Conservation (phyloP, 106 monocot species). For the Cymbidium sinense region DNA sequence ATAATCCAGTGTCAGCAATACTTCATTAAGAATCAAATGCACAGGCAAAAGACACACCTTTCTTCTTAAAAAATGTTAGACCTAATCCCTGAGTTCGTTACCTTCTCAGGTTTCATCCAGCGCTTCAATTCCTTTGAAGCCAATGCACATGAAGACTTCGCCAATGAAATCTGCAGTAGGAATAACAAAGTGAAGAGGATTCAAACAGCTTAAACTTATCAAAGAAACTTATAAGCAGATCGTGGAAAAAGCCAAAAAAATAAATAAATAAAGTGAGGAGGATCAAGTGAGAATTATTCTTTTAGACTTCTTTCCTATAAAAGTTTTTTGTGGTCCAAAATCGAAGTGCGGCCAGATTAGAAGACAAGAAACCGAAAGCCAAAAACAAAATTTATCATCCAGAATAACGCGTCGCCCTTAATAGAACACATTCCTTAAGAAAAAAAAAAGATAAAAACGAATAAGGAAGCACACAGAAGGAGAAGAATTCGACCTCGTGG, state of each 20-base stretch:
- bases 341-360: background rate
- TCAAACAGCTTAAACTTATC: background rate
- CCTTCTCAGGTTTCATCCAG: slow-evolving; percentile 93
- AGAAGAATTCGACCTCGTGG: slow-evolving; percentile 32
- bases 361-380: background rate
- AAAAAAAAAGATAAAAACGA: background rate
- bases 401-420: too few species aligned
- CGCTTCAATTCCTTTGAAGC: slow-evolving; percentile 47
- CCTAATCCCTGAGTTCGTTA: slow-evolving; percentile 11
- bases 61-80: background rate
- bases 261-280: too few species aligned
- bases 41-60: background rate
- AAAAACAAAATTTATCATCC: background rate
- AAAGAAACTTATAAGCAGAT: too few species aligned
- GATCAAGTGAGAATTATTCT: too few species aligned
- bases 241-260: too few species aligned
- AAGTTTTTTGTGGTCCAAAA: background rate
- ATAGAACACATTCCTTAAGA: background rate
- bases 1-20: background rate
- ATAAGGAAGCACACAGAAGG: background rate
- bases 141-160: slow-evolving; percentile 28
- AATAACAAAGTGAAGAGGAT: background rate
- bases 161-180: slow-evolving; percentile 52
- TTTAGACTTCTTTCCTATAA: background rate
- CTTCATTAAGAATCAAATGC: background rate